phyloP scores from a whole-genome alignment of 2,329 filamentous ascomycete genomes.

The Byssothecium circinans region DNA sequence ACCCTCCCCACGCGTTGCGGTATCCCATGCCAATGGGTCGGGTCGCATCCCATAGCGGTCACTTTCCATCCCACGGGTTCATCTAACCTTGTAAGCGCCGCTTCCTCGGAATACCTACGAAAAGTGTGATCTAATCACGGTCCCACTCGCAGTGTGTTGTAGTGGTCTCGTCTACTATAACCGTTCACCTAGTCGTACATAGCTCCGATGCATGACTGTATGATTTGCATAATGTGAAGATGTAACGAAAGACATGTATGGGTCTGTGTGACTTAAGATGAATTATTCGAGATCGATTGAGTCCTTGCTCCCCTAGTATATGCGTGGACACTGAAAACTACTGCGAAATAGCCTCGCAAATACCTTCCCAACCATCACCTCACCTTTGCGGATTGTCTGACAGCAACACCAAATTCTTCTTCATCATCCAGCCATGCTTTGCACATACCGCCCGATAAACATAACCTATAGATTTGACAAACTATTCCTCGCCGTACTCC shows the following conservation, averaged over 20 bases:
- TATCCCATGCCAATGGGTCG: neutral
- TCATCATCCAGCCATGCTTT: too few species aligned
- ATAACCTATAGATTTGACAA: too few species aligned
- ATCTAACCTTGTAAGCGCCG: neutral
- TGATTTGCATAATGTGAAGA: conserved; percentile 6
- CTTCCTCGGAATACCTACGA: too few species aligned
- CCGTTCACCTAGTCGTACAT: neutral
- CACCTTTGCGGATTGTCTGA: too few species aligned
- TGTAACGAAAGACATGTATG: conserved; percentile 1
- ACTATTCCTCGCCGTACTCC: neutral
- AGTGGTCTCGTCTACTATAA: neutral
- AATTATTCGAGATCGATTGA: neutral
- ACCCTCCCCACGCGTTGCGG: neutral
- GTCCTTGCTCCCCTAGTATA: too few species aligned
- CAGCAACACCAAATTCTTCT: too few species aligned
- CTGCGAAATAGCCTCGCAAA: too few species aligned
- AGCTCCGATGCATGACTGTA: conserved; percentile 4
- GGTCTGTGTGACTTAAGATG: neutral
- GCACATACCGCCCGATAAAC: too few species aligned
- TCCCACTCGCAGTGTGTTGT: too few species aligned
- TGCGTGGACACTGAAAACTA: too few species aligned
- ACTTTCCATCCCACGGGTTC: neutral
- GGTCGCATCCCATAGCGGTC: neutral
- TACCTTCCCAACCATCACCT: too few species aligned
- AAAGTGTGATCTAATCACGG: too few species aligned